Conservation (phyloP, 352 stramenopile genomes). For the Pythium volutum region DNA sequence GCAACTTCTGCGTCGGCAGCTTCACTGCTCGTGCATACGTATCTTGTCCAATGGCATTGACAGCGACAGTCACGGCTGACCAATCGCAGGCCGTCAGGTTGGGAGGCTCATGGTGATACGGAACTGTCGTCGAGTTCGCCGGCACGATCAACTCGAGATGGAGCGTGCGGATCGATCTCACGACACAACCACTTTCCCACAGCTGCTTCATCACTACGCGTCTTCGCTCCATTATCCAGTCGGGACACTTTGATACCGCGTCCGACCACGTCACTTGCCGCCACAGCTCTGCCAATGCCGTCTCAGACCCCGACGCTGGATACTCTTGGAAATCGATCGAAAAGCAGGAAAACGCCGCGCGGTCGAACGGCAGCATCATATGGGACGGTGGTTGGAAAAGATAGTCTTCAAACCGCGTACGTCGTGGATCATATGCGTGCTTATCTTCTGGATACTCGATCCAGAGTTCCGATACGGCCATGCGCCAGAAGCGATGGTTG, state of each 20-base stretch:
- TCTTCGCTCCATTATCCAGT: background rate
- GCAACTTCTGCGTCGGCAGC: background rate
- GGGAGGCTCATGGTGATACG: background rate
- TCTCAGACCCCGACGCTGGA: background rate
- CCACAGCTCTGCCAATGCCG: background rate
- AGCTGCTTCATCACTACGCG: background rate
- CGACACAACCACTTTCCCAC: background rate
- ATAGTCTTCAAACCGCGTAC: background rate
- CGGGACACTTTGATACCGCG: background rate
- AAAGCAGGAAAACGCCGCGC: constrained; percentile 1
- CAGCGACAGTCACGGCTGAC: background rate
- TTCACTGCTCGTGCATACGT: too few relatives aligned
- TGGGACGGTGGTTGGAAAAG: background rate
- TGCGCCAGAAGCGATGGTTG: constrained; percentile 7
- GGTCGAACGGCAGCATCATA: constrained; percentile 4
- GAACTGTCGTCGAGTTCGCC: background rate
- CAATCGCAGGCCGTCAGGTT: background rate
- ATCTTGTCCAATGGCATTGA: background rate
- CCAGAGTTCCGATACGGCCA: constrained; percentile 4
- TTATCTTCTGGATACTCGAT: background rate
- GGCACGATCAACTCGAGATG: constrained; percentile 6
- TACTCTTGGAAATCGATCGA: constrained; percentile 1
- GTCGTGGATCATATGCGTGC: background rate
- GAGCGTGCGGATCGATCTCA: background rate
- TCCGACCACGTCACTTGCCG: constrained; percentile 2